A percentile compares a stretch with the other conserved stretches of the same genome.
phyloP scores from a whole-genome alignment of 441 rosid species.

The Populus hybrid region DNA sequence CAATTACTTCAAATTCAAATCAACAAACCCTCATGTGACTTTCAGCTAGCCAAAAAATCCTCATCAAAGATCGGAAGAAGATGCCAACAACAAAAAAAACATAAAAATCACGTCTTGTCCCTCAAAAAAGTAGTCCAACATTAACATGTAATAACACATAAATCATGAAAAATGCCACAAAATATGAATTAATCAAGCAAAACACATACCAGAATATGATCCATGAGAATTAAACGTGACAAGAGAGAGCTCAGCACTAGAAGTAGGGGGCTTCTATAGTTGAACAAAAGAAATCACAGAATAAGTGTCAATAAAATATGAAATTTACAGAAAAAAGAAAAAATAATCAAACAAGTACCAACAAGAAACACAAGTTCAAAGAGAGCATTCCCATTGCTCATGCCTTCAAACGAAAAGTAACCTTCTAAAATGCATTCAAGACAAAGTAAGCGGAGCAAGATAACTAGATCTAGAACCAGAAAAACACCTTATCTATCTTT shows the following conservation, averaged over 20 bases:
- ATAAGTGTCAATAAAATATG: not conserved
- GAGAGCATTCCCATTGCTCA: not conserved
- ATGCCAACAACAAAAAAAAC: not conserved
- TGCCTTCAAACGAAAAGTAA: no score
- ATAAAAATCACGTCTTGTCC: not conserved
- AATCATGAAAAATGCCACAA: not conserved
- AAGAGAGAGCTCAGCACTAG: slow-evolving; percentile 65
- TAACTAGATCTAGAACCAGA: not conserved
- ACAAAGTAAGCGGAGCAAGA: not conserved
- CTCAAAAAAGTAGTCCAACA: slow-evolving; percentile 5
- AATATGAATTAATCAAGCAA: slow-evolving; percentile 17
- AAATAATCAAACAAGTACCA: not conserved
- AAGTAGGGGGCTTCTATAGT: slow-evolving; percentile 56
- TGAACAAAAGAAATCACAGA: slow-evolving; percentile 11
- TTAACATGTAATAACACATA: slow-evolving; percentile 9
- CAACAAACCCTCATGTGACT: not conserved
- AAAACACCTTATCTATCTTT: not conserved
- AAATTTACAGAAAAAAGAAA: not conserved
- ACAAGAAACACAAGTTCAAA: not conserved
- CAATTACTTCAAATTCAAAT: not conserved
- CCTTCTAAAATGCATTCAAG: not conserved
- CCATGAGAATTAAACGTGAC: slow-evolving; percentile 80
- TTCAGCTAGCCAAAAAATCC: not conserved
- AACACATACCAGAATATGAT: slow-evolving; percentile 65
- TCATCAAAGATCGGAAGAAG: not conserved